Base-by-base conservation (phyloP, 495 filamentous ascomycete genomes). In the Penicillium angulare region DNA sequence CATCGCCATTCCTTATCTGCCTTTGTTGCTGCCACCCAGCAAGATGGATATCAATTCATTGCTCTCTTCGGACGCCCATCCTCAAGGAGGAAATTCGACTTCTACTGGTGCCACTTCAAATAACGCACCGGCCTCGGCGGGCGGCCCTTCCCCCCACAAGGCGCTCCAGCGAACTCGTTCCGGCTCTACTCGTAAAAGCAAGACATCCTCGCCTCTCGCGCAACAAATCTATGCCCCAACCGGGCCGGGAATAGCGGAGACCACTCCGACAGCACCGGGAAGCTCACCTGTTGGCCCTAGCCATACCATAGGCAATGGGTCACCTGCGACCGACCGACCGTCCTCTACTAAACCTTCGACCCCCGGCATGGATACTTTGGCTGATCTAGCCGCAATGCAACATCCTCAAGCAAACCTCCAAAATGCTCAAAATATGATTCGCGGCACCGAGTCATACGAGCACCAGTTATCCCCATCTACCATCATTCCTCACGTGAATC, bases 31-130 rank as follows among this genome's bases (percentile, higher is more conserved):
- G 43, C 43, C 29, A 40, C 24, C 39, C 44, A 16, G 50, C 40
- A 72, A 61, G 42, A 88, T 89, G 86, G 84, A 89, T 59, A 89
- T 89, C 74, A 85, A 77, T 69, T 85, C 81, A 23, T 78, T 89
- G 38, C 79, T 89, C 53, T 87, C 86, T 51, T 83, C 85, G 66
- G 82, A 87, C 47, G 77, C 82, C 46, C 77, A 84, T 58, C 69
- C 72, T 18, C 64, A 75, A 57, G 63, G 61, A 59, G 73, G 73
- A 53, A 68, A 56, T 53, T 72, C 66, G 34, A 66, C 77, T 49
- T 65, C 73, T 63, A 54, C 61, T 52, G 54, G 61, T 55, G 53
- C 66, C 58, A 44, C 66, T n/a, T 62, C 73, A 22, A 52, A 52
- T 31, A 64, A 57, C 50, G 50, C 68, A 52, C 54, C 69, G 15